Evolutionary conservation across 805 yeast genomes (phyloP).

Genomic region (Candida maesae): DNA sequence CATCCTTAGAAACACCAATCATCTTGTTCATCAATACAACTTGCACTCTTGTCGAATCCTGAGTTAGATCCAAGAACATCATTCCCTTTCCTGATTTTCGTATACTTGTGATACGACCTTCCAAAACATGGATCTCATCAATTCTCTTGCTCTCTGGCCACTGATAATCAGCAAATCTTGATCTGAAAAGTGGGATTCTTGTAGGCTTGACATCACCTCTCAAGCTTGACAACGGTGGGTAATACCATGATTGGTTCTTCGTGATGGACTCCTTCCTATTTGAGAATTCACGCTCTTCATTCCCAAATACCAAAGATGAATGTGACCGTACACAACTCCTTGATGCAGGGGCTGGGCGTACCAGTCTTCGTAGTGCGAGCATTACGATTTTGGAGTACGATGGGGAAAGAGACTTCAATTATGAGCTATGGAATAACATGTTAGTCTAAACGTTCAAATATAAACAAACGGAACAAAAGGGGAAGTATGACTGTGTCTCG

Average conservation of each 20-base stretch:
- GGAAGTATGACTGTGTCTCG: background rate
- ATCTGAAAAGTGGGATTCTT: constrained; percentile 39
- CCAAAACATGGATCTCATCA: constrained; percentile 24
- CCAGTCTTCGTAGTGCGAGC: background rate
- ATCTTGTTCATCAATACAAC: constrained; percentile 53
- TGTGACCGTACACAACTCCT: background rate
- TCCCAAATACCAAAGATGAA: constrained; percentile 17
- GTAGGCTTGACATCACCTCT: constrained; percentile 17
- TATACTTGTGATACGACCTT: constrained; percentile 58
- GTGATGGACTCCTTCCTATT: constrained; percentile 21
- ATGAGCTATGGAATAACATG: too few species aligned
- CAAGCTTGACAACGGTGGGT: constrained; percentile 23
- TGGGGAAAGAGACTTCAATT: too few species aligned
- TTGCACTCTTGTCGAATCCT: constrained; percentile 58
- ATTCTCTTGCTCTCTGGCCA: constrained; percentile 24
- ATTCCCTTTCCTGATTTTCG: constrained; percentile 67
- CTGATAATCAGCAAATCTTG: constrained; percentile 25
- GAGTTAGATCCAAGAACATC: constrained; percentile 63
- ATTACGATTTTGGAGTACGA: constrained; percentile 1
- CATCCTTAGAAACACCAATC: constrained; percentile 38
- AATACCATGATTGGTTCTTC: constrained; percentile 14
- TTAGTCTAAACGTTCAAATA: too few species aligned
- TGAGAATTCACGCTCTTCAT: constrained; percentile 25
- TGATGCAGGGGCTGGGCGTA: background rate
- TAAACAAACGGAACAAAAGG: background rate